phyloP scores from a whole-genome alignment of 176 grass and related monocot genomes.

The Zizania latifolia region DNA sequence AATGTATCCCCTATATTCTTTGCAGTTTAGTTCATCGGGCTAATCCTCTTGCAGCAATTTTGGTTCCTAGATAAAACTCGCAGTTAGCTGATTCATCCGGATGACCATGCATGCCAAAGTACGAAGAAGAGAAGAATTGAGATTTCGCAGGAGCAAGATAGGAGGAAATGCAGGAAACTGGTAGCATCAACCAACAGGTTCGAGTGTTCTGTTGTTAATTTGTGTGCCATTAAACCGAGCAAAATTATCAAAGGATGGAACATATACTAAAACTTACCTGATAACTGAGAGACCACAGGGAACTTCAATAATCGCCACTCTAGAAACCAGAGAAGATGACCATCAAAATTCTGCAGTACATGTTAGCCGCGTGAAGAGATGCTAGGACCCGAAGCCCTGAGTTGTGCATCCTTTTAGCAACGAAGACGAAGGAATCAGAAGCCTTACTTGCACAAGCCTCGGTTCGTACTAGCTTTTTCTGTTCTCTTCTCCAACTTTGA shows the following conservation, averaged over 20 bases:
- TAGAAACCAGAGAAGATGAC: neutral
- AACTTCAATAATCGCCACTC: neutral
- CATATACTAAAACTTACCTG: neutral
- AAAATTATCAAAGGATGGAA: neutral
- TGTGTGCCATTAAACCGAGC: neutral
- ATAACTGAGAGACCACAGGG: neutral
- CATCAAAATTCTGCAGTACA: neutral
- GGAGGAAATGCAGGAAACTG: neutral
- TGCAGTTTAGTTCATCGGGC: neutral
- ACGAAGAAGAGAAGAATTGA: neutral
- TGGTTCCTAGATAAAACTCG: neutral
- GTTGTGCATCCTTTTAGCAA: neutral
- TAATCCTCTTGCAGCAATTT: neutral
- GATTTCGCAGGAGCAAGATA: neutral
- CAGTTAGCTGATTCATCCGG: neutral
- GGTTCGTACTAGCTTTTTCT: neutral
- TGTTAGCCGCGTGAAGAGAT: conserved; percentile 3
- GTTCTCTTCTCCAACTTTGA: neutral
- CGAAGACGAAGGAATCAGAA: conserved; percentile 36
- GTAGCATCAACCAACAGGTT: neutral
- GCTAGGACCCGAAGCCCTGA: neutral
- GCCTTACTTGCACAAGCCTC: conserved; percentile 5
- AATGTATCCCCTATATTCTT: neutral
- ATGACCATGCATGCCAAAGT: neutral
- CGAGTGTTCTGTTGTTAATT: neutral